Evolutionary conservation across 129 eudicot species (phyloP).

Genomic region (Centrapalus pauciflorus): DNA sequence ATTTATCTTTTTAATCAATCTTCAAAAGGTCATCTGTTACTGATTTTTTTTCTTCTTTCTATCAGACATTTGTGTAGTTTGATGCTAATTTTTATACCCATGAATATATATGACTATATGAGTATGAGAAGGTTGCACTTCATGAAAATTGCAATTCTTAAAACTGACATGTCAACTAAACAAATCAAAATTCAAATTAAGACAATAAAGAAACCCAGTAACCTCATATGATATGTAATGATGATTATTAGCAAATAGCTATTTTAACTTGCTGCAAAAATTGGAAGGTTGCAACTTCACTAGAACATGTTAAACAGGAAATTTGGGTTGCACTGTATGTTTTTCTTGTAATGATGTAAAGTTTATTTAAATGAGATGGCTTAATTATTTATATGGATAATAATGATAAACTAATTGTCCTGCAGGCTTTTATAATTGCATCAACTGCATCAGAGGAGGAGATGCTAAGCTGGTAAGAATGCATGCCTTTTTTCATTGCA

Average conservation of each 20-base stretch:
- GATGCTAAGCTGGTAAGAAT: constrained; percentile 55
- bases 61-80: not conserved
- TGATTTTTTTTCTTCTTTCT: too few relatives aligned
- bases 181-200: not conserved
- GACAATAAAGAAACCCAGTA: not conserved
- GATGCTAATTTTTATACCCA: not conserved
- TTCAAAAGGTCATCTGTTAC: not conserved
- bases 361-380: not conserved
- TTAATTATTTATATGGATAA: not conserved
- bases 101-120: not conserved
- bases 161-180: not conserved
- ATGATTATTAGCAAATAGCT: not conserved
- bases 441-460: constrained; percentile 62
- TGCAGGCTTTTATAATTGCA: constrained; percentile 62
- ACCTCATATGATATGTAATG: not conserved
- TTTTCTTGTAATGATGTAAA: not conserved
- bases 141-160: not conserved
- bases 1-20: not conserved
- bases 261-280: not conserved
- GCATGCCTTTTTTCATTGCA: not conserved
- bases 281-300: not conserved
- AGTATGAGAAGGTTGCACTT: not conserved
- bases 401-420: constrained; percentile 10
- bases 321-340: not conserved
- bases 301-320: not conserved